Percentiles rank a stretch among this genome's conserved stretches.
Evolutionary conservation across 768 basidiomycete species (phyloP).

Genomic region (Albatrellus ellisii): DNA sequence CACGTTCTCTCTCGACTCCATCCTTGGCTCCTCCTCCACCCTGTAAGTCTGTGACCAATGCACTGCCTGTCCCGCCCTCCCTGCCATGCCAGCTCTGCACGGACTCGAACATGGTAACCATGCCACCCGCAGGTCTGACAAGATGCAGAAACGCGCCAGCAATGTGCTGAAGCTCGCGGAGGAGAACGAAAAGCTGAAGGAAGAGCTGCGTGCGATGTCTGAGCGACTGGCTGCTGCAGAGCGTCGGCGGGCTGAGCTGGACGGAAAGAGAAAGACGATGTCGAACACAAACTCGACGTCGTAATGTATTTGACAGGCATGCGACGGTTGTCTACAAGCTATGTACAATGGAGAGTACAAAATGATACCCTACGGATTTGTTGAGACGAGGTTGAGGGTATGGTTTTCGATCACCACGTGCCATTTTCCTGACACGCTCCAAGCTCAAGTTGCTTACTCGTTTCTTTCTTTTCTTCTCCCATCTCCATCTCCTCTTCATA

Average conservation of each 20-base stretch:
- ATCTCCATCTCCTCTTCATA: slow-evolving; percentile 6
- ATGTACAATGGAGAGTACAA: too few species aligned
- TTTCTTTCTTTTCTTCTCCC: neutral
- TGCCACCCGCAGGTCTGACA: slow-evolving; percentile 1
- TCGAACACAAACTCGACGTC: too few species aligned
- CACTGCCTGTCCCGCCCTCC: neutral
- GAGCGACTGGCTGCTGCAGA: slow-evolving; percentile 67
- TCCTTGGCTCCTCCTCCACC: slow-evolving; percentile 2
- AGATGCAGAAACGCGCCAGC: slow-evolving; percentile 51
- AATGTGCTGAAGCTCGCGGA: slow-evolving; percentile 65
- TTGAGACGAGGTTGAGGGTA: too few species aligned
- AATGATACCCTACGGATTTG: too few species aligned
- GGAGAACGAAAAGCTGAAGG: slow-evolving; percentile 72
- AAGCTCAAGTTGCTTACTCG: too few species aligned
- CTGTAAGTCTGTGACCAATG: slow-evolving; percentile 4
- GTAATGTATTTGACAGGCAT: too few species aligned
- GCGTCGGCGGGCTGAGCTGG: slow-evolving; percentile 36
- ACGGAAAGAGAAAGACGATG: slow-evolving; percentile 6
- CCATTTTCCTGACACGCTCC: too few species aligned
- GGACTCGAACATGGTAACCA: neutral
- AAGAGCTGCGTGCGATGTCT: slow-evolving; percentile 61
- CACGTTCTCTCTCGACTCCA: slow-evolving; percentile 7
- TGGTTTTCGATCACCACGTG: too few species aligned
- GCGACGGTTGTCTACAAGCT: too few species aligned
- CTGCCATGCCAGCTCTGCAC: neutral